Percentiles rank a stretch among this genome's conserved stretches.
Evolutionary conservation across 768 basidiomycete genomes (phyloP).

Genomic region (Trametes elegans): DNA sequence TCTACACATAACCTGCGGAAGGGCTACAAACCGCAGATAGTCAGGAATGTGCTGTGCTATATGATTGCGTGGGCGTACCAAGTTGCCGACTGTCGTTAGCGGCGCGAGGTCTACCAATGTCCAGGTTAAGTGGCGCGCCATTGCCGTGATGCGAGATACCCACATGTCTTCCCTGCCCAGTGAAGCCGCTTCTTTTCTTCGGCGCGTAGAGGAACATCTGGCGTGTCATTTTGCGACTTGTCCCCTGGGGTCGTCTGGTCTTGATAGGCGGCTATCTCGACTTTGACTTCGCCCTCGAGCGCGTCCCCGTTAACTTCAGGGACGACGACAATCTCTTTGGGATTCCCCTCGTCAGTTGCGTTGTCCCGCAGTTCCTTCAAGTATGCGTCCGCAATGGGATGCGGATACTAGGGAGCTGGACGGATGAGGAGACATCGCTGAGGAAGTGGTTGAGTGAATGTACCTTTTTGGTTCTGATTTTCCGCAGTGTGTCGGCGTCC

Average conservation of each 20-base stretch:
- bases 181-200: conserved; percentile 83
- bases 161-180: conserved; percentile 90
- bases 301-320: no score
- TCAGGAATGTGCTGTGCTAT: not conserved
- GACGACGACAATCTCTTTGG: conserved; percentile 6
- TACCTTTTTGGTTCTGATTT: conserved; percentile 70
- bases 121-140: not conserved
- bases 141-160: conserved; percentile 26
- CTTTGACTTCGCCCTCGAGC: no score
- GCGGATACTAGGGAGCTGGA: conserved; percentile 49
- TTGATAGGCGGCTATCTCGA: no score
- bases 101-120: conserved; percentile 62
- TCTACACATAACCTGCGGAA: conserved; percentile 88
- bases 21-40: conserved; percentile 49
- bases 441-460: conserved; percentile 12
- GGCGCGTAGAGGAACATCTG: conserved; percentile 70
- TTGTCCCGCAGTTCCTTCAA: conserved; percentile 46
- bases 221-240: conserved; percentile 45
- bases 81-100: conserved; percentile 91
- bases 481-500: conserved; percentile 53
- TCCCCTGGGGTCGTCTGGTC: conserved; percentile 18
- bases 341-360: conserved; percentile 16
- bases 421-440: not conserved
- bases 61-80: conserved; percentile 48
- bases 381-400: conserved; percentile 63